A percentile compares a stretch with the other conserved stretches of the same genome.
These are phyloP conservation scores for Laburnicola sp. DNA, from an alignment of 2,329 filamentous ascomycete species.

Conservation along the genomic window DNA sequence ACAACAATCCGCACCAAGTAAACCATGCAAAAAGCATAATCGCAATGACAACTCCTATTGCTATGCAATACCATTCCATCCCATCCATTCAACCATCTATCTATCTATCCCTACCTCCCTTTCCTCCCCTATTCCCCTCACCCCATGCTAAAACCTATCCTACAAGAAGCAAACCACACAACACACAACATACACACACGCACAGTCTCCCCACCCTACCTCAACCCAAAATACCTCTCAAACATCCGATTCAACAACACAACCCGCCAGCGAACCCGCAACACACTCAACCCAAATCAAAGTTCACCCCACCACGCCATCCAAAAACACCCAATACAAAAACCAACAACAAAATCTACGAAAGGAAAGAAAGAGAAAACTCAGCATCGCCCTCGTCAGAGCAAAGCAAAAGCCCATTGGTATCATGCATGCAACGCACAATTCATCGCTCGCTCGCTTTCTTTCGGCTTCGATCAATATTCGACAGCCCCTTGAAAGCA, in stretches of 20 bases:
- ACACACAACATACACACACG: no score
- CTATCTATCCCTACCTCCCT: not conserved
- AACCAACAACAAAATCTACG: no score
- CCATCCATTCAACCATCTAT: not conserved
- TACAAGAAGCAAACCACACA: not conserved
- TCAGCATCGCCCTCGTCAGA: not conserved
- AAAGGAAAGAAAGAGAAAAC: conserved; percentile 6
- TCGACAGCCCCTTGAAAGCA: no score
- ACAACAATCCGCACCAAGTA: no score
- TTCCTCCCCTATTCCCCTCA: not conserved
- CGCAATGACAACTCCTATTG: no score
- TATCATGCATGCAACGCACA: conserved; percentile 23
- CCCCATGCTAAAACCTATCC: not conserved
- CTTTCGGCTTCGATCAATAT: no score
- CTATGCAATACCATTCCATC: no score
- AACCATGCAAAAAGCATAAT: no score
- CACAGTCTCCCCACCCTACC: no score
- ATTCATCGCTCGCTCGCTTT: not conserved
- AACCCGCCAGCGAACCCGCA: not conserved
- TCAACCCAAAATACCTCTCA: no score
- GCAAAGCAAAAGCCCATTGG: conserved; percentile 16
- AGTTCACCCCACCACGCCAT: not conserved
- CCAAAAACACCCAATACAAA: no score
- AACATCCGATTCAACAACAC: not conserved
- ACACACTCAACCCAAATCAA: not conserved